Evolutionary conservation across 1,284 basidiomycete genomes (phyloP).

Genomic region (Fomitopsis betulina): DNA sequence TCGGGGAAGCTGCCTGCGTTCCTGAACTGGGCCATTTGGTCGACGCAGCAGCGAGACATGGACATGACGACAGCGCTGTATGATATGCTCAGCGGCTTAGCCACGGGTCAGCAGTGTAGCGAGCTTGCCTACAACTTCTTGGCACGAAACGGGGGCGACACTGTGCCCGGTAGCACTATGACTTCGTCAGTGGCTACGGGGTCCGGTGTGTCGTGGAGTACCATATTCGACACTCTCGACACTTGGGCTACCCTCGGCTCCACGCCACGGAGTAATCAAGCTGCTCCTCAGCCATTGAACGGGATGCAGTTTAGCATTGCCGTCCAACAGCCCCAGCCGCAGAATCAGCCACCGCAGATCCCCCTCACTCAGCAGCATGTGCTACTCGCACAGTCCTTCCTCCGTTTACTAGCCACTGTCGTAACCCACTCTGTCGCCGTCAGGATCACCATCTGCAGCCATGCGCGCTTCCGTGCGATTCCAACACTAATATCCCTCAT

Average conservation of each 20-base stretch:
- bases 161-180: constrained; percentile 48
- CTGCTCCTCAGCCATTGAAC: constrained; percentile 20
- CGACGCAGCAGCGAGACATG: constrained; percentile 68
- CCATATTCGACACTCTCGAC: constrained; percentile 49
- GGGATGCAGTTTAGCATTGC: constrained; percentile 22
- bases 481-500: constrained; percentile 76
- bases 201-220: constrained; percentile 41
- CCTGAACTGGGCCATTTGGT: constrained; percentile 85
- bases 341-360: constrained; percentile 37
- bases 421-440: constrained; percentile 77
- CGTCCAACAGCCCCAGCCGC: constrained; percentile 32
- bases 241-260: constrained; percentile 40
- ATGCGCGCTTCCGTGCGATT: constrained; percentile 77
- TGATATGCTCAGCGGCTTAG: constrained; percentile 85
- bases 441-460: constrained; percentile 74
- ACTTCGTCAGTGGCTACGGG: constrained; percentile 27
- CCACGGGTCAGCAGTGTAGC: constrained; percentile 80
- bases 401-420: constrained; percentile 78
- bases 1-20: constrained; percentile 74
- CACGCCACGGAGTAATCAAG: constrained; percentile 22
- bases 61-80: constrained; percentile 78
- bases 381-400: constrained; percentile 74
- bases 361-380: constrained; percentile 68
- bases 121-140: constrained; percentile 85
- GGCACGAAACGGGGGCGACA: constrained; percentile 60